A percentile compares a stretch with the other conserved stretches of the same genome.
Conservation (phyloP, 371 early-diverging fungal species). For the Chytridium lagenaria region DNA sequence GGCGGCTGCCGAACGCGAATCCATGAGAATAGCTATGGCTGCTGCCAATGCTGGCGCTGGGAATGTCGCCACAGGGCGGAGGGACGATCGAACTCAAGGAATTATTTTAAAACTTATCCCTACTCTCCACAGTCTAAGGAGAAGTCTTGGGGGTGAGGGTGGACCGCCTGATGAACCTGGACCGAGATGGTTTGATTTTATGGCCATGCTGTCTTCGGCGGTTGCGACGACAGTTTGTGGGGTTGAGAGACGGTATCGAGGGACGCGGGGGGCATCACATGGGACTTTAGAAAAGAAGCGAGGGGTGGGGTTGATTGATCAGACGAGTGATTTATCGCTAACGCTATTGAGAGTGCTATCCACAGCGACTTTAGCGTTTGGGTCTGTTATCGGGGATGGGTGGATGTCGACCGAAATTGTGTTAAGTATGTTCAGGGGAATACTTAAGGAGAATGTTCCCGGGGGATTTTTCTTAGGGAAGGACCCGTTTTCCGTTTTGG, state of each 20-base stretch:
- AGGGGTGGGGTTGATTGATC: constrained; percentile 23
- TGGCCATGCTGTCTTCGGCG: background rate
- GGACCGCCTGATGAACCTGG: background rate
- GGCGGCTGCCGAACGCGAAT: background rate
- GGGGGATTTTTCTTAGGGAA: background rate
- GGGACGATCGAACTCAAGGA: constrained; percentile 7
- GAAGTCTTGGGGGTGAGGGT: background rate
- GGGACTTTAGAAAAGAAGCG: background rate
- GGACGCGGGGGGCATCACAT: background rate
- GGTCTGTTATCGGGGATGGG: constrained; percentile 6
- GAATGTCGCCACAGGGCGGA: background rate
- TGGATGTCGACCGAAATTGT: background rate
- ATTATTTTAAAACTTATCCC: background rate
- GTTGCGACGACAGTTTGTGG: background rate
- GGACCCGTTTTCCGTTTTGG: background rate
- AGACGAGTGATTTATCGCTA: constrained; percentile 14
- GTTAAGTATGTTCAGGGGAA: background rate
- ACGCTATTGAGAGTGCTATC: constrained; percentile 14
- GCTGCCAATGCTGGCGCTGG: constrained; percentile 7
- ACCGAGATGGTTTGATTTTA: constrained; percentile 1
- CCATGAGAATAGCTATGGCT: constrained; percentile 1
- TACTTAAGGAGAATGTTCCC: background rate
- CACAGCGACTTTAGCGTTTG: background rate
- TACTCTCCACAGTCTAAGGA: background rate
- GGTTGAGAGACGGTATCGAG: constrained; percentile 14